Conservation (phyloP, 202 grass and related monocot genomes). For the Carex arenaria region DNA sequence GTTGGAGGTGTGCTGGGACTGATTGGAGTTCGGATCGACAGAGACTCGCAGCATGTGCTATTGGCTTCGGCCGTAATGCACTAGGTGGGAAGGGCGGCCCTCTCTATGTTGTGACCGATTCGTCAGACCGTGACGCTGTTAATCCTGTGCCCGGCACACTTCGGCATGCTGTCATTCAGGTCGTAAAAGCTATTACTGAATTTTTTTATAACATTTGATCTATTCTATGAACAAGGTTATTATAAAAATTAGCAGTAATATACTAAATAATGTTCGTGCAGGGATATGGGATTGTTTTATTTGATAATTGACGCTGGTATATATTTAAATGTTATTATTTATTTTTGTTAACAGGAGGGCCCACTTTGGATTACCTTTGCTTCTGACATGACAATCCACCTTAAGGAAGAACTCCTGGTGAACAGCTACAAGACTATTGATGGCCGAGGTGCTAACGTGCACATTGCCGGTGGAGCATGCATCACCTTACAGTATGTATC, state of each 20-base stretch:
- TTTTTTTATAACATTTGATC: neutral
- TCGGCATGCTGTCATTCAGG: constrained; percentile 72
- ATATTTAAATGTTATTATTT: neutral
- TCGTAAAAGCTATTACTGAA: neutral
- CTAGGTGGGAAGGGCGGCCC: constrained; percentile 82
- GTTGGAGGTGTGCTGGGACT: constrained; percentile 71
- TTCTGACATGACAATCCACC: constrained; percentile 76
- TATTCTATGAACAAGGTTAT: too few relatives aligned
- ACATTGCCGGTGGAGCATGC: constrained; percentile 79
- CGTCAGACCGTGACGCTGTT: constrained; percentile 74
- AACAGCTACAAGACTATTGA: constrained; percentile 94
- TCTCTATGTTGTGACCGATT: constrained; percentile 68
- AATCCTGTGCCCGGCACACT: constrained; percentile 64
- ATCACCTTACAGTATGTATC: constrained; percentile 61
- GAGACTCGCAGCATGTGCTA: constrained; percentile 71
- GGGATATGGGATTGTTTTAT: constrained; percentile 5
- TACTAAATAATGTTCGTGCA: neutral
- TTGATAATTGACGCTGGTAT: neutral
- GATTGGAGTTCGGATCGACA: constrained; percentile 79
- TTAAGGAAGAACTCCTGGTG: constrained; percentile 77
- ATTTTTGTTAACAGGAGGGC: constrained; percentile 33
- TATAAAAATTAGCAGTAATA: neutral
- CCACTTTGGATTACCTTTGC: constrained; percentile 91
- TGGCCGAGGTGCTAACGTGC: constrained; percentile 60
- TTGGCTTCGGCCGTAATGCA: constrained; percentile 74